Evolutionary conservation across 495 filamentous ascomycete genomes (phyloP), one percentile per base, ranked within the genome.

Genomic region (Cercophora newfieldiana): DNA sequence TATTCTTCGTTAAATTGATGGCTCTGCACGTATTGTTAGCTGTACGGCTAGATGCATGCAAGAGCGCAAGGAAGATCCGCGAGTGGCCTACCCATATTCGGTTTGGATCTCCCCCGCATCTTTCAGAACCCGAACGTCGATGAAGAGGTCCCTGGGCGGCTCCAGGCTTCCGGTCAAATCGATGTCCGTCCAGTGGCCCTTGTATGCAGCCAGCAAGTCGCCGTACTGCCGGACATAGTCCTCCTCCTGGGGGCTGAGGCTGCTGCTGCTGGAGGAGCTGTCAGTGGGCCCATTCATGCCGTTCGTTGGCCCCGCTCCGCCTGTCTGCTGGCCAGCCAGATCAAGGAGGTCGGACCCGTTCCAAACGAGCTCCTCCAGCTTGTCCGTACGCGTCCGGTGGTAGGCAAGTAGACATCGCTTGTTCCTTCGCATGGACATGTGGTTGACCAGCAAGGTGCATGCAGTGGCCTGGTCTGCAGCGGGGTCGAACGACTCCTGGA

Each of bases 21-120:
- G 93, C 91, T 24, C 94, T 98, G 69, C 31, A 30, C 21, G 21
- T 31, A 33, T 37, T n/a, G 66, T 73, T 65, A 75, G 71, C 33
- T 57, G 60, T 37, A 24, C 30, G 47, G 25, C 47, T 33, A 31
- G 19, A 58, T 65, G n/a, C 28, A 56, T 56, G 31, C 25, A 28
- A 24, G 48, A n/a, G 48, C 30, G 30, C 21, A 29, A n/a, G 28
- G 44, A 26, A 29, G n/a, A 14, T 49, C 1, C 29, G 57, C 31
- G 49, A 53, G 30, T 50, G 65, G 78, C 87, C 75, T 85, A 97
- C 92, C 96, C 96, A 77, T 98, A 99, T 81, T 99, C 96, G 12
- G 96, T 99, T 80, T 99, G 95, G 67, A 99, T 97, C 82, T 98
- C 95, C 25, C 96, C 96, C 50, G 94, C 96, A 81, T 99, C 95